phyloP scores from a whole-genome alignment of 345 rosid genomes.

The Rhizophora mangle region DNA sequence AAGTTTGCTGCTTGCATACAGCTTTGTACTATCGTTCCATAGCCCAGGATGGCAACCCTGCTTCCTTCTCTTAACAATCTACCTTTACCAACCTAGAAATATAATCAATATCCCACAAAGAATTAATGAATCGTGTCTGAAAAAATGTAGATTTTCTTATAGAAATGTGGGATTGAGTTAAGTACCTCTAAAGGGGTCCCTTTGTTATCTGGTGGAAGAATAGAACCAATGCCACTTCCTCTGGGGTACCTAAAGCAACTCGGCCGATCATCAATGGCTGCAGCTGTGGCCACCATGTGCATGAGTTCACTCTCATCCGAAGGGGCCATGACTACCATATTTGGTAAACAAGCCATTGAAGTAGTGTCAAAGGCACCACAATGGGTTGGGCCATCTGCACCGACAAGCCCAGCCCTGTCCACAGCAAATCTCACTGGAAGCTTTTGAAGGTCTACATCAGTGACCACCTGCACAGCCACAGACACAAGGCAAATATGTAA shows the following conservation, averaged over 20 bases:
- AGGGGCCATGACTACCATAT: constrained; percentile 65
- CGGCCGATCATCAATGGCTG: constrained; percentile 47
- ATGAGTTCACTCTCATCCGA: constrained; percentile 47
- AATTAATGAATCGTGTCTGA: background rate
- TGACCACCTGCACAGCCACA: constrained; percentile 34
- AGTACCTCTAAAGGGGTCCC: constrained; percentile 45
- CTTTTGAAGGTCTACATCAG: constrained; percentile 55
- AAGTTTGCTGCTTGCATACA: constrained; percentile 40
- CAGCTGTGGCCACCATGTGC: constrained; percentile 59
- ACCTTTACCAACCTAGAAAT: constrained; percentile 43
- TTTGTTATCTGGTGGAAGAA: constrained; percentile 42
- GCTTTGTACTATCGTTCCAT: constrained; percentile 40
- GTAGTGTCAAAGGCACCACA: constrained; percentile 52
- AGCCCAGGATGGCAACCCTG: constrained; percentile 45
- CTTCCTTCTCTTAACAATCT: constrained; percentile 39
- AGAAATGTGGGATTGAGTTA: background rate
- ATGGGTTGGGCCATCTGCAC: constrained; percentile 58
- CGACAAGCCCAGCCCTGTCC: constrained; percentile 51
- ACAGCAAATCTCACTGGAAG: constrained; percentile 51
- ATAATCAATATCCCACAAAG: background rate
- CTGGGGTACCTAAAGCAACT: constrained; percentile 53
- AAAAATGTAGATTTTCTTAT: background rate
- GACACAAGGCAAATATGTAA: background rate
- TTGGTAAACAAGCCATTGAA: constrained; percentile 54
- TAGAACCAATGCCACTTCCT: constrained; percentile 44